These are phyloP conservation scores for Taxillus chinensis DNA, from an alignment of 164 flowering plant species.

Conservation along the genomic window DNA sequence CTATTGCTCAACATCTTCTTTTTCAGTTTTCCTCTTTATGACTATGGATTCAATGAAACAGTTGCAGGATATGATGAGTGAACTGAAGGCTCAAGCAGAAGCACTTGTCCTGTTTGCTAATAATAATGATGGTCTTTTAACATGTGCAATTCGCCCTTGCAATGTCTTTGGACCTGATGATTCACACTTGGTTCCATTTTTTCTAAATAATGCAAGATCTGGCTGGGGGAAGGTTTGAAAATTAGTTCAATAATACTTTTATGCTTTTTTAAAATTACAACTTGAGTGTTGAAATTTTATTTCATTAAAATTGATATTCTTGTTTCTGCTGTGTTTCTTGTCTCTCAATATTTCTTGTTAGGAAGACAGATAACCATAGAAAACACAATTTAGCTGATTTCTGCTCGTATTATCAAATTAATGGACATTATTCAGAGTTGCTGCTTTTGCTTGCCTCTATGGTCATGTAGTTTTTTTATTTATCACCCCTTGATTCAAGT, in stretches of 20 bases:
- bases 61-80: conserved; percentile 48
- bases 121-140: conserved; percentile 53
- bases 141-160: conserved; percentile 85
- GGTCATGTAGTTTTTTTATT: too few species aligned
- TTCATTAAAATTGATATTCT: background rate
- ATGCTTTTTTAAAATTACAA: too few species aligned
- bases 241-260: too few species aligned
- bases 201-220: conserved; percentile 46
- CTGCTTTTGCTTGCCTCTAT: too few species aligned
- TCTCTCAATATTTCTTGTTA: too few species aligned
- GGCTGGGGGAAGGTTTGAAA: conserved; percentile 60
- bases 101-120: conserved; percentile 58
- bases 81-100: conserved; percentile 84
- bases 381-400: too few species aligned
- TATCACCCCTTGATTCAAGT: too few species aligned
- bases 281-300: too few species aligned
- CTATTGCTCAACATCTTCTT: background rate
- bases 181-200: conserved; percentile 35
- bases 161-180: conserved; percentile 89
- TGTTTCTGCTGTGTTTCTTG: background rate
- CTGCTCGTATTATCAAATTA: too few species aligned
- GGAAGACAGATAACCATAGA: too few species aligned
- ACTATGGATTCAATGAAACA: conserved; percentile 19
- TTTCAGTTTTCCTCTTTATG: background rate
- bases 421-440: too few species aligned